Conservation (phyloP, 306 rosid species). For the Aeschynomene evenia region DNA sequence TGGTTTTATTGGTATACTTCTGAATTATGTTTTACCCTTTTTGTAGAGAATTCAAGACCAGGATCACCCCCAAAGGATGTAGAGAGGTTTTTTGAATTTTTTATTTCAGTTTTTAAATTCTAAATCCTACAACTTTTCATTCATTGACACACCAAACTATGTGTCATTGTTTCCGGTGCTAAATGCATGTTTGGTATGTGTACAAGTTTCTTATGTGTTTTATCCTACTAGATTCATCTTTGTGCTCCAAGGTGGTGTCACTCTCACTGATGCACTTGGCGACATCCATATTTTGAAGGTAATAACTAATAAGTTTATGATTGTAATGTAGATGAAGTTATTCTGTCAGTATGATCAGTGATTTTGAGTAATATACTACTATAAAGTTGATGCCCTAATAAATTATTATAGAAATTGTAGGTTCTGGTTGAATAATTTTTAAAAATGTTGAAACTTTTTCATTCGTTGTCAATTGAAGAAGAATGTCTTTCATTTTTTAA, state of each 20-base stretch:
- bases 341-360: constrained; percentile 23
- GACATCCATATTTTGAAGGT: constrained; percentile 53
- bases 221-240: constrained; percentile 65
- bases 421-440: not conserved
- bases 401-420: not conserved
- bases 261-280: constrained; percentile 46
- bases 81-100: constrained; percentile 64
- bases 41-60: constrained; percentile 67
- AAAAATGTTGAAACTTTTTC: too few species aligned
- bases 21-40: constrained; percentile 35
- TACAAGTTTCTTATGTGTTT: constrained; percentile 31
- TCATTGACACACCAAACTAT: constrained; percentile 9
- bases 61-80: constrained; percentile 56
- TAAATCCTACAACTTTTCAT: not conserved
- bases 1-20: constrained; percentile 15
- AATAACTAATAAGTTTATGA: constrained; percentile 41
- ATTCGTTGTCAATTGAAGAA: too few species aligned
- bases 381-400: not conserved
- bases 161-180: constrained; percentile 13
- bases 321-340: constrained; percentile 14
- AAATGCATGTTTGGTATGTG: constrained; percentile 22
- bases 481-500: not conserved
- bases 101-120: constrained; percentile 23
- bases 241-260: constrained; percentile 77
- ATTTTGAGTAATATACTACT: constrained; percentile 1